A percentile compares a stretch with the other conserved stretches of the same genome.
Evolutionary conservation across 2,329 filamentous ascomycete species (phyloP).

Genomic region (Lachnellula cervina): DNA sequence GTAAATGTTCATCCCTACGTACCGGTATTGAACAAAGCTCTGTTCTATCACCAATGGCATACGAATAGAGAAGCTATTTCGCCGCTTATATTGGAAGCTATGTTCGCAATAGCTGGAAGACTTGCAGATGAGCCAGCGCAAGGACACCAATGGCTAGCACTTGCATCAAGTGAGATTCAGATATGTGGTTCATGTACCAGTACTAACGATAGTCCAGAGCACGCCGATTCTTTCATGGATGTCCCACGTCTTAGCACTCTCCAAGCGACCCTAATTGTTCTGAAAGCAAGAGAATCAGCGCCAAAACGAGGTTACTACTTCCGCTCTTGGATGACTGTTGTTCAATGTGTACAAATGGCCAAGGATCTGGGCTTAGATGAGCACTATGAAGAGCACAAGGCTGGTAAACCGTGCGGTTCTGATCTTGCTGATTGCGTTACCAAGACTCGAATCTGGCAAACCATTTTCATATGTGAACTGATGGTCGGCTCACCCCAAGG

Average conservation of each 20-base stretch:
- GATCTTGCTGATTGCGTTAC: slow-evolving; percentile 71
- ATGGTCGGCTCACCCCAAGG: slow-evolving; percentile 95
- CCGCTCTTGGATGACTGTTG: slow-evolving; percentile 93
- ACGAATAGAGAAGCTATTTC: slow-evolving; percentile 79
- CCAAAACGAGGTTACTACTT: slow-evolving; percentile 95
- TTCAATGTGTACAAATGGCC: slow-evolving; percentile 87
- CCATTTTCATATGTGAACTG: slow-evolving; percentile 76
- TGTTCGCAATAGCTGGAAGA: slow-evolving; percentile 84
- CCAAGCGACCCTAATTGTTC: slow-evolving; percentile 78
- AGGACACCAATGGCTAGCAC: slow-evolving; percentile 86
- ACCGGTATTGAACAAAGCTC: slow-evolving; percentile 75
- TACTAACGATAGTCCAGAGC: slow-evolving; percentile 51
- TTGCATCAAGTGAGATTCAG: slow-evolving; percentile 64
- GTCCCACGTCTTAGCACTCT: slow-evolving; percentile 85
- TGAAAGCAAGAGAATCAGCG: slow-evolving; percentile 88
- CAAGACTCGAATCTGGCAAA: slow-evolving; percentile 87
- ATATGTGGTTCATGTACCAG: slow-evolving; percentile 5
- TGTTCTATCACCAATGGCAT: slow-evolving; percentile 88
- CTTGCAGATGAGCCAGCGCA: slow-evolving; percentile 78
- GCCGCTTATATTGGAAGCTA: slow-evolving; percentile 79
- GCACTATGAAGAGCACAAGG: slow-evolving; percentile 73
- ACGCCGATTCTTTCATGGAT: slow-evolving; percentile 91
- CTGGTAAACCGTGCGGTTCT: slow-evolving; percentile 65
- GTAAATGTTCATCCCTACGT: slow-evolving; percentile 87
- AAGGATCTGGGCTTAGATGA: slow-evolving; percentile 88